Evolutionary conservation across 2,329 filamentous ascomycete genomes (phyloP).

Genomic region (Aciculosporium take): DNA sequence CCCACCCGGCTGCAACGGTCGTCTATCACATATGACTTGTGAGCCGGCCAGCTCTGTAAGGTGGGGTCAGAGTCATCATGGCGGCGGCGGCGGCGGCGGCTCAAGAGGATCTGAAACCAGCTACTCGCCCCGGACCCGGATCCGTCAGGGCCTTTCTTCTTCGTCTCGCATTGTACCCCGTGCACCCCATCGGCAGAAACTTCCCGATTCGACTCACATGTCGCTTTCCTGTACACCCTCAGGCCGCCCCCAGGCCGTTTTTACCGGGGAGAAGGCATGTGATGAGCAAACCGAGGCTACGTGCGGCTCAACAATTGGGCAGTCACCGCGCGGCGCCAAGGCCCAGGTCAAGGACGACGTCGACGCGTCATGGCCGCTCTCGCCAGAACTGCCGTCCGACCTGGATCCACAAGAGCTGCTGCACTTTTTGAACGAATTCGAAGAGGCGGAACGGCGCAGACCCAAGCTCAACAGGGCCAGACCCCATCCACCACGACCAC

Average conservation of each 20-base stretch:
- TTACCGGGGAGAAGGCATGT: neutral
- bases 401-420: slow-evolving; percentile 6
- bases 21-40: neutral
- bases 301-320: slow-evolving; percentile 1
- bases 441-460: neutral
- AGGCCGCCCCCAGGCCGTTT: neutral
- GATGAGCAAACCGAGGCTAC: slow-evolving; percentile 1
- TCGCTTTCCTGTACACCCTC: neutral
- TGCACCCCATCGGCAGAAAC: neutral
- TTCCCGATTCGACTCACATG: neutral
- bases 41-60: neutral
- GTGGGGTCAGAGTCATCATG: neutral
- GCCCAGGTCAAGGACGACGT: neutral
- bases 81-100: neutral
- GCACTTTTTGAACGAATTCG: slow-evolving; percentile 3
- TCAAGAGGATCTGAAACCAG: neutral
- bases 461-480: too few species aligned
- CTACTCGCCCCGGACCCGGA: neutral
- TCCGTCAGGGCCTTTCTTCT: neutral
- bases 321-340: neutral
- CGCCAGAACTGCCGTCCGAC: neutral
- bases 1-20: neutral
- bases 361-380: neutral
- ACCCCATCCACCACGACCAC: too few species aligned
- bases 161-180: neutral